These are phyloP conservation scores for Vaccinium darrowii DNA, from an alignment of 148 eudicot species.

Conservation along the genomic window DNA sequence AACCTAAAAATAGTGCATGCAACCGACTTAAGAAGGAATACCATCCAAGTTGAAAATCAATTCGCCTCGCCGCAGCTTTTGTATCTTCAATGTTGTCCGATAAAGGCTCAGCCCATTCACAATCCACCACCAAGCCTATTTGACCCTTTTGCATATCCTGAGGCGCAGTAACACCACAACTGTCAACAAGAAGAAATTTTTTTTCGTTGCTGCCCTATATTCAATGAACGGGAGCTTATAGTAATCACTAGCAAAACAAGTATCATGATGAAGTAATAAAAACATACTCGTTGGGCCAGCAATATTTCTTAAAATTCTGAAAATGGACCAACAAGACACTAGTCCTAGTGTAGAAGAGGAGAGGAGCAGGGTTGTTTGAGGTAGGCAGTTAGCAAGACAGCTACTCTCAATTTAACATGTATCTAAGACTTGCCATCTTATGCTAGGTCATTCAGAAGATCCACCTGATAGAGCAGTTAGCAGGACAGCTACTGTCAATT, in stretches of 20 bases:
- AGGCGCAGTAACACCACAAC: neutral
- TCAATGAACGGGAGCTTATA: neutral
- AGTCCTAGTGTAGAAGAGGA: neutral
- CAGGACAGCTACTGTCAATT: too few species aligned
- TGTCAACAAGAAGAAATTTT: neutral
- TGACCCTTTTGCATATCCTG: conserved; percentile 75
- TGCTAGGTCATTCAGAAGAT: conserved; percentile 1
- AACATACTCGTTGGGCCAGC: neutral
- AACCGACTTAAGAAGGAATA: conserved; percentile 21
- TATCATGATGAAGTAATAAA: neutral
- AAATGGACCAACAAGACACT: neutral
- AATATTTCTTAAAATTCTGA: neutral
- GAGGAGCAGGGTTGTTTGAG: neutral
- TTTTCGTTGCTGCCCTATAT: neutral
- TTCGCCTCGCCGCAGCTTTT: conserved; percentile 70
- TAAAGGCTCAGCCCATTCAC: conserved; percentile 86
- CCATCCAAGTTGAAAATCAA: conserved; percentile 90
- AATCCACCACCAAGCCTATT: conserved; percentile 68
- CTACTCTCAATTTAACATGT: neutral
- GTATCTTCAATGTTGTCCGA: conserved; percentile 65
- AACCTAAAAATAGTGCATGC: neutral
- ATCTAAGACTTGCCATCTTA: neutral
- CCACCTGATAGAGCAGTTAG: neutral
- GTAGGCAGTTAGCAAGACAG: neutral
- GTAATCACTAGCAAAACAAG: neutral